These are phyloP conservation scores for Leishmania arabica DNA, from an alignment of 208 protist genomes.

Conservation along the genomic window DNA sequence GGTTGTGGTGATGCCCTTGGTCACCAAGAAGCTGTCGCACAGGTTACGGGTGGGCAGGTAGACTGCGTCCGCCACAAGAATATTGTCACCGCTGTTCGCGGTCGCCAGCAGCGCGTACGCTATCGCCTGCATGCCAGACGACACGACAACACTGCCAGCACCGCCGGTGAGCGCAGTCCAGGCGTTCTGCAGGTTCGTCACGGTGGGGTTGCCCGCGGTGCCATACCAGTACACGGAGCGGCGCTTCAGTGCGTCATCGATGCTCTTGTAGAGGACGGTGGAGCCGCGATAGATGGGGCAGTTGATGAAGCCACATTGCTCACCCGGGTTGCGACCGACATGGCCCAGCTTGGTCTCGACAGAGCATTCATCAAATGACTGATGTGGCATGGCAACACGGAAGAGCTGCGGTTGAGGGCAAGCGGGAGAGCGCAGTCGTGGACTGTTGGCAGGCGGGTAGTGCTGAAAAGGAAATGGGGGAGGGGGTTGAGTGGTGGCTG, in stretches of 20 bases:
- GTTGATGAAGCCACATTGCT: slow-evolving; percentile 40
- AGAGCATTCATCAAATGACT: slow-evolving; percentile 3
- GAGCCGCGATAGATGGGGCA: slow-evolving; percentile 39
- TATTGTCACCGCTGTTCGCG: slow-evolving; percentile 26
- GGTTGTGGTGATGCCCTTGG: slow-evolving; percentile 28
- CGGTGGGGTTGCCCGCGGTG: slow-evolving; percentile 35
- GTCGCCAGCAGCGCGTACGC: slow-evolving; percentile 30
- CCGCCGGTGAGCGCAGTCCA: slow-evolving; percentile 35
- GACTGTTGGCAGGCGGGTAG: background rate
- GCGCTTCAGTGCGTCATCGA: slow-evolving; percentile 16
- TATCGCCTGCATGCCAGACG: slow-evolving; percentile 36
- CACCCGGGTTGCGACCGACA: slow-evolving; percentile 22
- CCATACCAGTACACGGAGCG: slow-evolving; percentile 24
- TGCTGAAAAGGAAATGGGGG: background rate
- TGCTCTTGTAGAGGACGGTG: slow-evolving; percentile 28
- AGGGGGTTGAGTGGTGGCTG: background rate
- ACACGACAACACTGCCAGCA: slow-evolving; percentile 28
- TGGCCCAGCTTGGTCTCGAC: slow-evolving; percentile 36
- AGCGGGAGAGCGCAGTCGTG: background rate
- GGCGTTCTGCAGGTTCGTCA: slow-evolving; percentile 25
- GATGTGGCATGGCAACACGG: background rate
- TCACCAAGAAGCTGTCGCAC: slow-evolving; percentile 25
- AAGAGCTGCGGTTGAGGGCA: background rate
- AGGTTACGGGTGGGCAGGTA: slow-evolving; percentile 37
- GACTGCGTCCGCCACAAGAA: slow-evolving; percentile 34